Percentiles rank a stretch among this genome's conserved stretches.
Evolutionary conservation across 805 yeast species (phyloP).

Genomic region (Wickerhamiella hasegawae): DNA sequence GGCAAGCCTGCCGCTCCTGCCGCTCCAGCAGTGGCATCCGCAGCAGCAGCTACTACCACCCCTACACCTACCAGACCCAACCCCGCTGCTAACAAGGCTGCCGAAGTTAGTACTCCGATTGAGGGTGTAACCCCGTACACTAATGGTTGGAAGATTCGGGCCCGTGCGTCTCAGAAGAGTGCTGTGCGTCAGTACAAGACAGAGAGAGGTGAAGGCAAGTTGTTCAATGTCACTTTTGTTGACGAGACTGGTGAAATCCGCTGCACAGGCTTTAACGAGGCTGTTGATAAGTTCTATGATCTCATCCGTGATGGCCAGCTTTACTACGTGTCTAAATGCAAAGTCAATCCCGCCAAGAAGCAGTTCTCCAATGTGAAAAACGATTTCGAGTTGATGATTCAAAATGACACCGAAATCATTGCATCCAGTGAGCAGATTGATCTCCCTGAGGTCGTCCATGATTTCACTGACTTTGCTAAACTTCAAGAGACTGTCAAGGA

Average conservation of each 20-base stretch:
- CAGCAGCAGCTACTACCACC: neutral
- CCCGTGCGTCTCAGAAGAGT: conserved; percentile 75
- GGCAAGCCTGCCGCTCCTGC: neutral
- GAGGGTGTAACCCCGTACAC: conserved; percentile 64
- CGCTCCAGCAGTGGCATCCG: neutral
- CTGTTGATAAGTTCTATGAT: conserved; percentile 65
- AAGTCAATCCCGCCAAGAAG: conserved; percentile 70
- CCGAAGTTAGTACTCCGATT: conserved; percentile 2
- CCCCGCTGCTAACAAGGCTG: neutral
- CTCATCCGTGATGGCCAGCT: conserved; percentile 76
- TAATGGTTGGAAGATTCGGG: conserved; percentile 82
- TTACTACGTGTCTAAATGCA: conserved; percentile 60
- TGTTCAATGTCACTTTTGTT: conserved; percentile 72
- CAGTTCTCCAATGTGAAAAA: conserved; percentile 71
- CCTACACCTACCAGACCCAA: neutral
- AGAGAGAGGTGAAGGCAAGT: conserved; percentile 74
- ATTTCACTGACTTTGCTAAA: conserved; percentile 52
- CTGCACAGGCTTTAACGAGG: conserved; percentile 85
- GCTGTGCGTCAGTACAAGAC: conserved; percentile 82
- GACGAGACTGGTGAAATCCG: conserved; percentile 94
- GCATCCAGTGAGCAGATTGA: conserved; percentile 41
- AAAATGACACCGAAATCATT: conserved; percentile 59
- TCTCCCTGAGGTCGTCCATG: conserved; percentile 68
- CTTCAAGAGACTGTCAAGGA: conserved; percentile 44
- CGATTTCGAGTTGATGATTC: conserved; percentile 76